phyloP scores from a whole-genome alignment of 2,329 filamentous ascomycete genomes.

The Drechslera avenae region DNA sequence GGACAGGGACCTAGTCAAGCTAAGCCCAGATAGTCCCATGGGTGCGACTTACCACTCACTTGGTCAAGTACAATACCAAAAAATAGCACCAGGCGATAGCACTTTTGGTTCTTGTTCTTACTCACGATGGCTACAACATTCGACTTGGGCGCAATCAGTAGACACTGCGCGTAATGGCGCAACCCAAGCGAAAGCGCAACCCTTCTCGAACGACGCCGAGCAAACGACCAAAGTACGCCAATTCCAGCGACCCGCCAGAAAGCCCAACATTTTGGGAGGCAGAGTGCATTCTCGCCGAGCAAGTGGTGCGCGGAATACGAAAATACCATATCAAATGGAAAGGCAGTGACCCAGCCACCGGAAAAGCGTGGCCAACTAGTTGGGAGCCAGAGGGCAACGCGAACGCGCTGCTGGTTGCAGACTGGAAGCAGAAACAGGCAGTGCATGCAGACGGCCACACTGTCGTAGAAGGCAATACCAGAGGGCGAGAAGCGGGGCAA shows the following conservation, averaged over 20 bases:
- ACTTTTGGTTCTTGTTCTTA: not conserved
- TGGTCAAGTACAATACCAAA: not conserved
- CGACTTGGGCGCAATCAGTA: conserved; percentile 10
- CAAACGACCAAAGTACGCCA: conserved; percentile 23
- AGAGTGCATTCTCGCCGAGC: conserved; percentile 24
- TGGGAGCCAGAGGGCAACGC: conserved; percentile 56
- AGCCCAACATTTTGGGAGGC: conserved; percentile 13
- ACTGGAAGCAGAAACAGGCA: conserved; percentile 29
- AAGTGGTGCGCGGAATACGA: conserved; percentile 26
- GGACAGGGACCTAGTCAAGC: not conserved
- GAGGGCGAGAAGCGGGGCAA: not conserved
- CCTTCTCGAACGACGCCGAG: conserved; percentile 15
- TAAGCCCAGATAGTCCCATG: no score
- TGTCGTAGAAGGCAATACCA: not conserved
- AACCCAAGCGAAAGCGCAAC: conserved; percentile 30
- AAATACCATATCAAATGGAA: conserved; percentile 64
- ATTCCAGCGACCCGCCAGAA: conserved; percentile 11
- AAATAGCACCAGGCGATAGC: no score
- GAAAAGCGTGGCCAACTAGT: conserved; percentile 54
- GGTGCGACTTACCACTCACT: not conserved
- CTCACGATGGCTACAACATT: conserved; percentile 28
- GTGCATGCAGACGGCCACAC: no score
- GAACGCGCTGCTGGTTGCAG: conserved; percentile 42
- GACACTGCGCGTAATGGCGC: conserved; percentile 35
- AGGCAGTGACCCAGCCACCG: conserved; percentile 55